Conservation (phyloP, 1,284 basidiomycete species). For the Ustilago nuda region DNA sequence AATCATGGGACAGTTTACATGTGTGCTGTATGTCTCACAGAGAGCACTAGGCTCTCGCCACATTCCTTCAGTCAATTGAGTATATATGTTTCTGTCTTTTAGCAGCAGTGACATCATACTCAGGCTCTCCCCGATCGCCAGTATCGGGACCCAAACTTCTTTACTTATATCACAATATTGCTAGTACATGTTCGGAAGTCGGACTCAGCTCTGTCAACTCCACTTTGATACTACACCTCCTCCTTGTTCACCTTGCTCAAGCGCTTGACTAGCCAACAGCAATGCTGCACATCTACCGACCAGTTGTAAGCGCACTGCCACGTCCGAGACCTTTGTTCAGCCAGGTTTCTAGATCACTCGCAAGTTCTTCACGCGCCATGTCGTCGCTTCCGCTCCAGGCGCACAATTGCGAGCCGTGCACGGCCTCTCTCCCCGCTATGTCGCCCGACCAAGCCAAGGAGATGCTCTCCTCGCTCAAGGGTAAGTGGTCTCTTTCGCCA, state of each 20-base stretch:
- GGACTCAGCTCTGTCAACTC: neutral
- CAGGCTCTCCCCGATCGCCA: too few species aligned
- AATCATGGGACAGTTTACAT: too few species aligned
- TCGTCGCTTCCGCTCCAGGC: conserved; percentile 17
- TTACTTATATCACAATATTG: too few species aligned
- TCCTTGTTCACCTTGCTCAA: neutral
- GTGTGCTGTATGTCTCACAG: too few species aligned
- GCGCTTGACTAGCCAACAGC: neutral
- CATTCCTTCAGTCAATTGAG: too few species aligned
- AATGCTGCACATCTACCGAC: conserved; percentile 14
- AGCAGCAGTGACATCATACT: too few species aligned
- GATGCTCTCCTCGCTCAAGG: conserved; percentile 35
- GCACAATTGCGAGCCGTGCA: conserved; percentile 44
- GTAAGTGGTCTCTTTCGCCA: conserved; percentile 53
- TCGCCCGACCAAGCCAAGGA: conserved; percentile 20
- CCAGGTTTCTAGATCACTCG: neutral
- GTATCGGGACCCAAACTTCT: too few species aligned
- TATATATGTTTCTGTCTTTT: too few species aligned
- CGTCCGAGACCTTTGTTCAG: neutral
- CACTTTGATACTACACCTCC: conserved; percentile 2
- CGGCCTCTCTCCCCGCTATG: conserved; percentile 26
- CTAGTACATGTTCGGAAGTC: neutral
- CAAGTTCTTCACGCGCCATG: conserved; percentile 12
- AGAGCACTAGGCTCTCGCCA: too few species aligned
- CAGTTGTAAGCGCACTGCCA: neutral